Conservation (phyloP, 2,329 filamentous ascomycete species). For the Arthrobotrys pseudoclavata region DNA sequence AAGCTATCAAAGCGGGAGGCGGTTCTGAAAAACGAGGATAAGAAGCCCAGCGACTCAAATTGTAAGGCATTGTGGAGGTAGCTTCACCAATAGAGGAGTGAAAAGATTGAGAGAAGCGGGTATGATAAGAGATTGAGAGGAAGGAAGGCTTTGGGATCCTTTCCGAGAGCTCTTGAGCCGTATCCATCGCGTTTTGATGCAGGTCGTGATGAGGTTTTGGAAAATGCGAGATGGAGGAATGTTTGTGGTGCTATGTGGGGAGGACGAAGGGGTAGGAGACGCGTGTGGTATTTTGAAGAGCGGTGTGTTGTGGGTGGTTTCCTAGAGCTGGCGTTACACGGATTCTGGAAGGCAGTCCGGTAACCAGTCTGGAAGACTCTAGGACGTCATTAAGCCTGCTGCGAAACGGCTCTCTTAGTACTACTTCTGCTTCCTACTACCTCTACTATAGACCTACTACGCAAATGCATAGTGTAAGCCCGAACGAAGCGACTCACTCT, state of each 20-base stretch:
- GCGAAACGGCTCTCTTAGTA: no score
- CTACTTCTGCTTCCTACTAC: no score
- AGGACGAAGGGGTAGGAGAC: not conserved
- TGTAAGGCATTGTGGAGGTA: slow-evolving; percentile 14
- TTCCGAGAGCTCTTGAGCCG: not conserved
- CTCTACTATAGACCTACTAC: no score
- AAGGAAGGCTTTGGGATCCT: not conserved
- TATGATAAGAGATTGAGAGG: not conserved
- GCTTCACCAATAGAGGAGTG: not conserved
- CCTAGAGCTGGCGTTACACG: not conserved
- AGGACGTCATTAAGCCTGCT: no score
- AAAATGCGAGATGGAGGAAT: not conserved
- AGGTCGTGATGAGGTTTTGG: not conserved
- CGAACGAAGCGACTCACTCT: no score
- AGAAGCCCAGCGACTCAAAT: slow-evolving; percentile 26
- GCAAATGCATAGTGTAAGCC: no score
- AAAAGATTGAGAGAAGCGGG: not conserved
- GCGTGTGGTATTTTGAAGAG: slow-evolving; percentile 12
- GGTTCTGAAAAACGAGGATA: slow-evolving; percentile 25
- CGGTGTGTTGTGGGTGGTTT: not conserved
- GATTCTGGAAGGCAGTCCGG: no score
- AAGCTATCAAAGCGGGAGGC: not conserved
- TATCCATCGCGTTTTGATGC: not conserved
- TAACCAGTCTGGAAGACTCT: no score
- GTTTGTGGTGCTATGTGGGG: not conserved